These are phyloP conservation scores for Fomitiporia mediterranea DNA, from an alignment of 1,284 basidiomycete genomes.

Conservation along the genomic window DNA sequence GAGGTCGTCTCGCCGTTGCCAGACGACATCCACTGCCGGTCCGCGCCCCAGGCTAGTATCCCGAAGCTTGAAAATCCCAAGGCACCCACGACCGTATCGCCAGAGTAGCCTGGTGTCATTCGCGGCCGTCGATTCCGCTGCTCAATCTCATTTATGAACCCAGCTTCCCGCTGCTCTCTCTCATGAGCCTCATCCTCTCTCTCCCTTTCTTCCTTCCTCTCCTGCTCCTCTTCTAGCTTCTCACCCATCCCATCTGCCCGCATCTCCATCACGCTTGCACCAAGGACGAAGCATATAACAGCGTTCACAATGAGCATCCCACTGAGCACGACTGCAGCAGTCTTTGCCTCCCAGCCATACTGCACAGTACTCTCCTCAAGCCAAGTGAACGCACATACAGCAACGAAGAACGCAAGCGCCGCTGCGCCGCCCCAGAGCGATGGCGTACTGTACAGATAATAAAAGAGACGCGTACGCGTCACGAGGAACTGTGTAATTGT, in stretches of 20 bases:
- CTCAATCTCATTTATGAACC: not conserved
- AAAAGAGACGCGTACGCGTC: slow-evolving; percentile 7
- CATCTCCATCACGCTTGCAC: not conserved
- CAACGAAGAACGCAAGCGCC: slow-evolving; percentile 14
- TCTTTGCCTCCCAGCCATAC: slow-evolving; percentile 15
- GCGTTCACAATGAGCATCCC: slow-evolving; percentile 9
- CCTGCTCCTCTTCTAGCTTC: not conserved
- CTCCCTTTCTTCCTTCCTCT: not conserved
- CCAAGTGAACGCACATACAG: slow-evolving; percentile 15
- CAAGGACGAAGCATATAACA: slow-evolving; percentile 11
- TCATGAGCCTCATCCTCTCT: not conserved
- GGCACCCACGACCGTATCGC: not conserved
- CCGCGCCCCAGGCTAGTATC: not conserved
- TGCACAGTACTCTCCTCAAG: slow-evolving; percentile 15
- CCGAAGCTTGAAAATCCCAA: not conserved
- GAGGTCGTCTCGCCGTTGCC: not conserved
- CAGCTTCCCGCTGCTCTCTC: too few relatives aligned
- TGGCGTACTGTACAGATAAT: slow-evolving; percentile 13
- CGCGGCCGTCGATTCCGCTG: not conserved
- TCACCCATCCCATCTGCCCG: not conserved
- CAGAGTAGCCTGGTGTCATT: not conserved
- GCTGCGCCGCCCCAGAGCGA: slow-evolving; percentile 15
- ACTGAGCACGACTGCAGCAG: slow-evolving; percentile 6
- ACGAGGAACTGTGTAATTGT: slow-evolving; percentile 2
- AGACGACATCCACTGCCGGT: not conserved